Evolutionary conservation across 331 rosid genomes (phyloP).

Genomic region (Malus hybrid): DNA sequence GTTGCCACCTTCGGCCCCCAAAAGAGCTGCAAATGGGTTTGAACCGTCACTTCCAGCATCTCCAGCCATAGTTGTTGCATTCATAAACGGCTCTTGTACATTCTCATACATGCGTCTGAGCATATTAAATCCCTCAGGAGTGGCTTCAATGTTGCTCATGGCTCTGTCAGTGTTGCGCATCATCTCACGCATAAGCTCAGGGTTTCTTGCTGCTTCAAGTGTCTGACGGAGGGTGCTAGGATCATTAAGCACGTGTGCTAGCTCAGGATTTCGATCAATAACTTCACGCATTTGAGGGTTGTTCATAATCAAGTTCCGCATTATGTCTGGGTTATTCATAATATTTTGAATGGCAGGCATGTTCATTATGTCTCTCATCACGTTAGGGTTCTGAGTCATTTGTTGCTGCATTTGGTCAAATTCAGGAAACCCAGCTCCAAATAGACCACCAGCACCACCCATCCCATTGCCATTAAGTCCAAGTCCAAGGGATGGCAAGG

Average conservation of each 20-base stretch:
- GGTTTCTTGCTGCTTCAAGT: constrained; percentile 81
- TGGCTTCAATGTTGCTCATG: constrained; percentile 82
- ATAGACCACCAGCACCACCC: constrained; percentile 44
- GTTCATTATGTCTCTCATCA: constrained; percentile 64
- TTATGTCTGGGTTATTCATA: constrained; percentile 54
- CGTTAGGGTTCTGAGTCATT: constrained; percentile 49
- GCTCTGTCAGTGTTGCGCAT: constrained; percentile 88
- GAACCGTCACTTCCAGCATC: constrained; percentile 40
- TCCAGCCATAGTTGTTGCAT: constrained; percentile 81
- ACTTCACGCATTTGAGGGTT: constrained; percentile 85
- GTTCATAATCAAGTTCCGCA: constrained; percentile 64
- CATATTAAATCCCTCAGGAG: constrained; percentile 89
- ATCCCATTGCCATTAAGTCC: constrained; percentile 31
- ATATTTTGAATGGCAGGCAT: constrained; percentile 63
- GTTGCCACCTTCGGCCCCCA: constrained; percentile 39
- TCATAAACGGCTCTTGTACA: constrained; percentile 78
- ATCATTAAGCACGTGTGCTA: constrained; percentile 72
- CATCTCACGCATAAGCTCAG: constrained; percentile 92
- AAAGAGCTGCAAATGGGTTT: constrained; percentile 38
- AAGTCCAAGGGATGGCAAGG: constrained; percentile 55
- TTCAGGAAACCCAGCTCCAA: constrained; percentile 56
- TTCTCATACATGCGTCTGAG: constrained; percentile 88
- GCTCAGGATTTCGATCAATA: constrained; percentile 72
- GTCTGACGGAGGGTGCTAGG: constrained; percentile 75
- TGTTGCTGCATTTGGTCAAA: constrained; percentile 77